Conservation (phyloP, 1,139 yeast species). For the Protomyces inouyei region DNA sequence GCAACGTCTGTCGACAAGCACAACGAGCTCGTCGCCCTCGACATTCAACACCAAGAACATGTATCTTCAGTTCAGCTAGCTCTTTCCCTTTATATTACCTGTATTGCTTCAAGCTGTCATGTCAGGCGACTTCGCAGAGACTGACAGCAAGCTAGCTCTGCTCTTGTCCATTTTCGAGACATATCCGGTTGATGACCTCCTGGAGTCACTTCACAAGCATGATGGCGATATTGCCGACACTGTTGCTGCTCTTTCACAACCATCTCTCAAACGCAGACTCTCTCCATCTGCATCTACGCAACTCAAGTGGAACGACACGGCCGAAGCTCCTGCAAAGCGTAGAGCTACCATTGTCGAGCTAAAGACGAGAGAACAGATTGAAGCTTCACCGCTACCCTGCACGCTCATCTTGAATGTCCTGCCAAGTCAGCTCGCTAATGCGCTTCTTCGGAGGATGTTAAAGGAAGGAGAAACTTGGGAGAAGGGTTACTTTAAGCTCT, state of each 20-base stretch:
- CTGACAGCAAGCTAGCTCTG: constrained; percentile 37
- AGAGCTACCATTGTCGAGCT: not conserved
- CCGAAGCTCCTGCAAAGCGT: not conserved
- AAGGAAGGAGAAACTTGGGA: constrained; percentile 44
- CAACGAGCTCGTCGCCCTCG: too few species aligned
- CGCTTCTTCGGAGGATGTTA: constrained; percentile 44
- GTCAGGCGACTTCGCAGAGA: not conserved
- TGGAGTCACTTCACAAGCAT: constrained; percentile 40
- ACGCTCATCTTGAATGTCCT: constrained; percentile 51
- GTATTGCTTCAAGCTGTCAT: too few species aligned
- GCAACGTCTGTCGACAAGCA: too few species aligned
- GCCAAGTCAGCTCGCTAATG: constrained; percentile 48
- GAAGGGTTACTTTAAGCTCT: constrained; percentile 50
- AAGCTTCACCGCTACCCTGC: constrained; percentile 43
- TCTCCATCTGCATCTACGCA: not conserved
- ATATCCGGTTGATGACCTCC: constrained; percentile 35
- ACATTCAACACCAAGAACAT: too few species aligned
- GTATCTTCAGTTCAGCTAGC: too few species aligned
- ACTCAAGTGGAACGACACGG: not conserved
- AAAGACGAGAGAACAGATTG: not conserved
- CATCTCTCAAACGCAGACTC: not conserved
- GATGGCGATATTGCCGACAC: constrained; percentile 38
- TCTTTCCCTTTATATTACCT: too few species aligned
- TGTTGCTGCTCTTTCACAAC: constrained; percentile 32
- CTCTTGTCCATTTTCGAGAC: constrained; percentile 36